Evolutionary conservation across 2,329 filamentous ascomycete genomes (phyloP).

Genomic region (Dactylellina cionopaga): DNA sequence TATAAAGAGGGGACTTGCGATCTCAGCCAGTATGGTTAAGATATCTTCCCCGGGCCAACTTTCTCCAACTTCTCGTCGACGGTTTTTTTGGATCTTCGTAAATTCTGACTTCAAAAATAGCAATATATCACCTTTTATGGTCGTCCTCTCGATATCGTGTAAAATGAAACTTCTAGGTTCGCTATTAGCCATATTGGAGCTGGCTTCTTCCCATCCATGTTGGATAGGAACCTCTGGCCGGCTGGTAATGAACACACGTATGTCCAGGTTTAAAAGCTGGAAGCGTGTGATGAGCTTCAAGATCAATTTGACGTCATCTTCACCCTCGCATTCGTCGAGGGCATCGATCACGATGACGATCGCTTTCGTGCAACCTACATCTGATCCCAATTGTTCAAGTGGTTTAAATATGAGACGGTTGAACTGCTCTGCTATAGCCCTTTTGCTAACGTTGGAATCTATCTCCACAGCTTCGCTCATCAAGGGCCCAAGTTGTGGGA

Average conservation of each 20-base stretch:
- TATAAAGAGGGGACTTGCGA: conserved; percentile 34
- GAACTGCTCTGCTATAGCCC: conserved; percentile 22
- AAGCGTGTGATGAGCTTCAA: background rate
- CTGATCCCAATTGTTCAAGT: background rate
- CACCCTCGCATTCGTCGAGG: conserved; percentile 36
- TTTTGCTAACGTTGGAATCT: conserved; percentile 54
- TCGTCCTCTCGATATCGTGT: conserved; percentile 27
- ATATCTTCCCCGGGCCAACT: conserved; percentile 17
- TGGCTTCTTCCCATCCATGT: background rate
- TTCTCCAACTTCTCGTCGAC: background rate
- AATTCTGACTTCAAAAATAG: conserved; percentile 13
- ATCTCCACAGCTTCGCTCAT: conserved; percentile 58
- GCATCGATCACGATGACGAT: conserved; percentile 36
- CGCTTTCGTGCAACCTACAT: background rate
- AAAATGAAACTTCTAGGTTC: conserved; percentile 11
- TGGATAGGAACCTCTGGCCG: conserved; percentile 10
- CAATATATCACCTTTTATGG: conserved; percentile 22
- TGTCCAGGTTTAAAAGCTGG: background rate
- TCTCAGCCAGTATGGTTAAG: conserved; percentile 5
- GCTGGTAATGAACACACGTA: conserved; percentile 42
- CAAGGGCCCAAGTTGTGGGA: conserved; percentile 57
- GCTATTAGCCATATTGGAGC: too few relatives aligned
- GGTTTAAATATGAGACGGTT: conserved; percentile 16
- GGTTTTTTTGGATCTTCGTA: background rate
- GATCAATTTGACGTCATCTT: conserved; percentile 7